Percentiles rank a stretch among this genome's conserved stretches.
Evolutionary conservation across 495 filamentous ascomycete genomes (phyloP).

Genomic region (Lophiostoma macrostomum): DNA sequence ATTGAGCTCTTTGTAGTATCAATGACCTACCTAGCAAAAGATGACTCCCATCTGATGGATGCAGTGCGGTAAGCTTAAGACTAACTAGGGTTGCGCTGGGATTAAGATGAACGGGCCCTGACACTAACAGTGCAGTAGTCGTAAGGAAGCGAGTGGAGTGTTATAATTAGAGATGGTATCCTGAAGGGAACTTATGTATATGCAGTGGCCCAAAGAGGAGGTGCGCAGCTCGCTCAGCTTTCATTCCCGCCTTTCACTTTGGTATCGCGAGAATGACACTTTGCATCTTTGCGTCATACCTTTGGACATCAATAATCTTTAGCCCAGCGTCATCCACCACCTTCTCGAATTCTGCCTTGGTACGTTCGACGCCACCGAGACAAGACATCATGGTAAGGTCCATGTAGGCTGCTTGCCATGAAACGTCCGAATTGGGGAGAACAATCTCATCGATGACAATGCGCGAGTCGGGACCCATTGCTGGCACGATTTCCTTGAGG

Average conservation of each 20-base stretch:
- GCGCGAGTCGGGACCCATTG: conserved; percentile 14
- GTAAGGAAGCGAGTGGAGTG: too few relatives aligned
- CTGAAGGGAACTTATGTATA: too few relatives aligned
- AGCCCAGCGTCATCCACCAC: conserved; percentile 13
- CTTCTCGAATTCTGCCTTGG: conserved; percentile 6
- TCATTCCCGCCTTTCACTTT: conserved; percentile 1
- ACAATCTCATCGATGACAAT: conserved; percentile 20
- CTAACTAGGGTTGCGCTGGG: too few relatives aligned
- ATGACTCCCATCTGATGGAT: too few relatives aligned
- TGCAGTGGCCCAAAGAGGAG: too few relatives aligned
- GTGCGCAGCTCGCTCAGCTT: too few relatives aligned
- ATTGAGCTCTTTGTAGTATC: too few relatives aligned
- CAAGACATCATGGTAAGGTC: conserved; percentile 18
- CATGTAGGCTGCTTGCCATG: conserved; percentile 23
- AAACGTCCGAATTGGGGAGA: conserved; percentile 6
- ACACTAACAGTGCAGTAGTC: too few relatives aligned
- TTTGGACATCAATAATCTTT: conserved; percentile 10
- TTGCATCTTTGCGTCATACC: conserved; percentile 21
- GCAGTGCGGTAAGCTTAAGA: too few relatives aligned
- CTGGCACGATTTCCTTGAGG: conserved; percentile 5
- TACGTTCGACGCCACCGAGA: conserved; percentile 15
- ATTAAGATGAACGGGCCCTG: too few relatives aligned
- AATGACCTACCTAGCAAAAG: too few relatives aligned
- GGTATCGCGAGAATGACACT: conserved; percentile 7
- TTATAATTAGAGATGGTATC: too few relatives aligned